Percentiles rank a stretch among this genome's conserved stretches.
Evolutionary conservation across 805 yeast species (phyloP).

Genomic region (Brettanomyces bruxellensis): DNA sequence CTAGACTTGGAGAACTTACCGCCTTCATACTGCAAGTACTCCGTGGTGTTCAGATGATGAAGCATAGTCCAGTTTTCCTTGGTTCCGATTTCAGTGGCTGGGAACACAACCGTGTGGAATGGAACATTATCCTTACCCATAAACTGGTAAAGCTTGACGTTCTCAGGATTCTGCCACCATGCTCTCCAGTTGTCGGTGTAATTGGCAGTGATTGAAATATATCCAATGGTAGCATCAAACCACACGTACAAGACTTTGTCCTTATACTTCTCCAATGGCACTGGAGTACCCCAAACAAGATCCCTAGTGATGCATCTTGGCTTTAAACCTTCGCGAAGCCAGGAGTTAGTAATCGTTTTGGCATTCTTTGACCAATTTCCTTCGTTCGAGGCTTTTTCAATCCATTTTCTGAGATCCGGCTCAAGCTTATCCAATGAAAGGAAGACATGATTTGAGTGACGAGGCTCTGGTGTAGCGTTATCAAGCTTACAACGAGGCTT

Average conservation of each 20-base stretch:
- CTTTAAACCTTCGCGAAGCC: conserved; percentile 89
- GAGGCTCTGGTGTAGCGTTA: conserved; percentile 68
- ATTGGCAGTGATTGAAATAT: conserved; percentile 91
- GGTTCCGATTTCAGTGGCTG: conserved; percentile 86
- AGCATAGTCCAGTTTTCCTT: conserved; percentile 82
- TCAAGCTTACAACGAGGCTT: conserved; percentile 95
- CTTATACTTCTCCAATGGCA: conserved; percentile 78
- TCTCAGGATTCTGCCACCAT: conserved; percentile 92
- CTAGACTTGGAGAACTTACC: conserved; percentile 98
- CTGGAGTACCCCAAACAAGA: conserved; percentile 97
- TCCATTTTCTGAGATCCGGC: conserved; percentile 66
- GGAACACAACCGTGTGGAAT: conserved; percentile 98
- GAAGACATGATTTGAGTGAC: conserved; percentile 79
- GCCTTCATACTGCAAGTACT: conserved; percentile 93
- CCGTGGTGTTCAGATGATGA: conserved; percentile 89
- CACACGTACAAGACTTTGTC: conserved; percentile 94
- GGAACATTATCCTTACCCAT: conserved; percentile 99
- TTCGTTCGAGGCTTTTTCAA: conserved; percentile 50
- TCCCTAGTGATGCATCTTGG: conserved; percentile 98
- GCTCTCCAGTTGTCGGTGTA: conserved; percentile 73
- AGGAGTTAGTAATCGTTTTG: conserved; percentile 76
- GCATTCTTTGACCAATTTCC: conserved; percentile 93
- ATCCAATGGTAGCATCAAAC: conserved; percentile 98
- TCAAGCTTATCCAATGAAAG: conserved; percentile 78
- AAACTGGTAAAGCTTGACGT: conserved; percentile 85